Evolutionary conservation across 352 stramenopile genomes (phyloP), one percentile per base, ranked within the genome.

Genomic region (Phytophthora palmivora): DNA sequence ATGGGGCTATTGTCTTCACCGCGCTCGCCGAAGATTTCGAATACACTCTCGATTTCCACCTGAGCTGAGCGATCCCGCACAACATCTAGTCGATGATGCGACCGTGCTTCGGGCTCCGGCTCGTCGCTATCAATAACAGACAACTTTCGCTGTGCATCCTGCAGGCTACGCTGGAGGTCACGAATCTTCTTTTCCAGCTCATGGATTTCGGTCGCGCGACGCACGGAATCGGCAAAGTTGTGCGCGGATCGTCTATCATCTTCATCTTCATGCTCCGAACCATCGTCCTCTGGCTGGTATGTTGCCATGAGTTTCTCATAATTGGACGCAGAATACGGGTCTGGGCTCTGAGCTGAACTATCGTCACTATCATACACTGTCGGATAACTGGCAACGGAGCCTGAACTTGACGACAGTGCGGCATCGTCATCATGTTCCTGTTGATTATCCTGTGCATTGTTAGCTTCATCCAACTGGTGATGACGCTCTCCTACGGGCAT

Each of bases 251-350:
- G 42, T 10, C 58, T 54, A 11, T 76, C 46, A 36, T 74, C 63
- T 0, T 78, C 62, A 1, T 78, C 58, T 53, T 80, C 67, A 41
- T 76, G 45, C 36, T 74, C 41, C 5, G 58, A 70, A 49, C 46
- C 47, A 47, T 76, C 63, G 41, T 69, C 38, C 34, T 77, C 60
- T 42, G 66, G 57, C 32, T 67, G 47, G 24, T 76, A 79, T 4
- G 63, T 66, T 6, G 70, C 72, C 83, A 92, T 90, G 12, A 85
- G 50, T 33, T 80, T 79, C 18, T 88, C 79, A 46, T 89, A 92
- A 48, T 88, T 88, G 0, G 63, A 76, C 0, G 70, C 68, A 6
- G 83, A 79, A 46, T 88, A 90, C 21, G 80, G 81, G 16, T 90
- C 74, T 9, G 73, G 60, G 19, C 63, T 75, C 1, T 66, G 58